A percentile compares a stretch with the other conserved stretches of the same genome.
Conservation (phyloP, 352 stramenopile species). For the Vaucheria bursata region DNA sequence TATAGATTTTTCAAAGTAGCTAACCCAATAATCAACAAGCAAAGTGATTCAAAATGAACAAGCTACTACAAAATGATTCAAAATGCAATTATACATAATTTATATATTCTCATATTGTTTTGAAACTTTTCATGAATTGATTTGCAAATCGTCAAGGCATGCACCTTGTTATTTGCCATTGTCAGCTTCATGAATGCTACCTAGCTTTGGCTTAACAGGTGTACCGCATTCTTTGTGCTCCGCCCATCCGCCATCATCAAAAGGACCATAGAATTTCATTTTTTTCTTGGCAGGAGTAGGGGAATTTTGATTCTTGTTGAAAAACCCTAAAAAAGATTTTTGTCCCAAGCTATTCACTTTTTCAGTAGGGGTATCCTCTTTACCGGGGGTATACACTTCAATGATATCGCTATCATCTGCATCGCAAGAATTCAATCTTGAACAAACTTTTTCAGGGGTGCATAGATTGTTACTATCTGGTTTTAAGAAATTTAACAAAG, state of each 20-base stretch:
- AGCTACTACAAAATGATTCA: no score
- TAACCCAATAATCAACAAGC: no score
- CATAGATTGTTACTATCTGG: not conserved
- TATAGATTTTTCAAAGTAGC: no score
- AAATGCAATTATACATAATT: no score
- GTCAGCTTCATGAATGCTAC: no score
- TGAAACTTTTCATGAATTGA: no score
- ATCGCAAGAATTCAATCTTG: not conserved
- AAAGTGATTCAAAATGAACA: no score
- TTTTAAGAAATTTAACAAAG: not conserved
- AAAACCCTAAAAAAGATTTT: no score
- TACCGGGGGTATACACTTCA: not conserved
- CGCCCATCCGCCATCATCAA: not conserved
- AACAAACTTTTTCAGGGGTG: not conserved
- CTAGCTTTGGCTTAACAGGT: not conserved
- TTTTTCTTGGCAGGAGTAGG: slow-evolving; percentile 1
- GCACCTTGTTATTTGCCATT: no score
- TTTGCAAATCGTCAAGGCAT: no score
- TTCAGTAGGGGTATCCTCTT: not conserved
- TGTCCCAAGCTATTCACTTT: not conserved
- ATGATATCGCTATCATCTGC: not conserved
- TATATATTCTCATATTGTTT: no score
- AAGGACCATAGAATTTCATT: not conserved
- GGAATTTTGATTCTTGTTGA: not conserved
- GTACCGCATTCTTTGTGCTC: not conserved